Evolutionary conservation across 2,329 filamentous ascomycete genomes (phyloP).

Genomic region (Trichophyton equinum): DNA sequence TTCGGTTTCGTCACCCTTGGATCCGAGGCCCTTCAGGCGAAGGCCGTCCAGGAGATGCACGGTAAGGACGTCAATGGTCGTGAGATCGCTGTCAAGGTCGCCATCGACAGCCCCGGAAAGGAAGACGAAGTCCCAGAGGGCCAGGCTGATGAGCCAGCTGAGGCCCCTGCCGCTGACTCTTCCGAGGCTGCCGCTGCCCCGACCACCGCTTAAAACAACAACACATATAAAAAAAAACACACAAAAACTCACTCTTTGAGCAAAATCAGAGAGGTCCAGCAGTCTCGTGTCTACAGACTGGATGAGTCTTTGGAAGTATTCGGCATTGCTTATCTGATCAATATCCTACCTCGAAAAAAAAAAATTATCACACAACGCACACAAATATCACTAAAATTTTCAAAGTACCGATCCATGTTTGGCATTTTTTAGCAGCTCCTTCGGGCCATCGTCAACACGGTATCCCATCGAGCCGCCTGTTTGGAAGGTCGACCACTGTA

Average conservation of each 20-base stretch:
- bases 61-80: constrained; percentile 98
- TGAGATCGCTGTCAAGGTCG: constrained; percentile 99
- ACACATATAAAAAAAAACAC: no score
- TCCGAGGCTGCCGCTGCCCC: constrained; percentile 32
- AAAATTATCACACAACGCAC: background rate
- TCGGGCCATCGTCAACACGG: background rate
- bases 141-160: constrained; percentile 27
- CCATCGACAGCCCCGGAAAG: constrained; percentile 98
- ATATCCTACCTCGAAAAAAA: background rate
- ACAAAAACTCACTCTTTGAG: constrained; percentile 11
- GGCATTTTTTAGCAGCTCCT: constrained; percentile 1
- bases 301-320: constrained; percentile 1
- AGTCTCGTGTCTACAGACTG: background rate
- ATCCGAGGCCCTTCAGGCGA: constrained; percentile 91
- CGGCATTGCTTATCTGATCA: constrained; percentile 1
- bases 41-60: constrained; percentile 97
- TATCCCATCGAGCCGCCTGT: background rate
- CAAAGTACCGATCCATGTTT: background rate
- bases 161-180: constrained; percentile 16
- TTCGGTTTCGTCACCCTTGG: constrained; percentile 96
- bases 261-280: background rate
- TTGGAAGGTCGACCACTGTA: background rate
- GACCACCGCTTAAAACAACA: constrained; percentile 19
- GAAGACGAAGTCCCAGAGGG: constrained; percentile 61
- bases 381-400: background rate